These are phyloP conservation scores for Trametes cinnabarina DNA, from an alignment of 768 basidiomycete species.

Conservation along the genomic window DNA sequence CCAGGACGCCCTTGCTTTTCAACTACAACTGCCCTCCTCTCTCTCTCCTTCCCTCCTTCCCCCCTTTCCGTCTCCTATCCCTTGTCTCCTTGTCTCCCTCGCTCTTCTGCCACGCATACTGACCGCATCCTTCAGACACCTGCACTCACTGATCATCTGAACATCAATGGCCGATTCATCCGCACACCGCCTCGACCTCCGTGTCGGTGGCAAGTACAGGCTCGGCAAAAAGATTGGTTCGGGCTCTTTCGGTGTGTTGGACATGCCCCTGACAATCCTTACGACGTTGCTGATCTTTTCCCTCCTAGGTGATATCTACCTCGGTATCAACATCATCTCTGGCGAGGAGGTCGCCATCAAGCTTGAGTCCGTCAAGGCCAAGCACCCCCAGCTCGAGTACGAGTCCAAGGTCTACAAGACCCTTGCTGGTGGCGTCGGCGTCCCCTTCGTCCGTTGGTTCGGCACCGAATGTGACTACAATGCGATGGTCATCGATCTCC, in stretches of 20 bases:
- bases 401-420: constrained; percentile 96
- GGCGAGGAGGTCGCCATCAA: constrained; percentile 99
- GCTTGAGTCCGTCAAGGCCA: constrained; percentile 99
- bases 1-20: constrained; percentile 15
- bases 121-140: background rate
- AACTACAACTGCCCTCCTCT: background rate
- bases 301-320: constrained; percentile 89
- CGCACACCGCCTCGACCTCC: constrained; percentile 73
- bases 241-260: constrained; percentile 86
- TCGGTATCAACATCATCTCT: constrained; percentile 99
- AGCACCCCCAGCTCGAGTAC: constrained; percentile 99
- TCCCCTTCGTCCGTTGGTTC: constrained; percentile 96
- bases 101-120: constrained; percentile 5
- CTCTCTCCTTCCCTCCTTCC: constrained; percentile 1
- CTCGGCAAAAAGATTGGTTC: constrained; percentile 99
- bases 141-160: constrained; percentile 9
- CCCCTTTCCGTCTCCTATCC: constrained; percentile 8
- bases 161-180: constrained; percentile 69
- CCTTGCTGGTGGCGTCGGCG: constrained; percentile 97
- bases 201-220: constrained; percentile 93
- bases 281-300: constrained; percentile 8
- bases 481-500: constrained; percentile 97
- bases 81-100: constrained; percentile 12
- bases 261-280: background rate
- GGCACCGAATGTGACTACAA: constrained; percentile 98